These are phyloP conservation scores for Rhynchosporium agropyri DNA, from an alignment of 2,329 filamentous ascomycete species.

Conservation along the genomic window DNA sequence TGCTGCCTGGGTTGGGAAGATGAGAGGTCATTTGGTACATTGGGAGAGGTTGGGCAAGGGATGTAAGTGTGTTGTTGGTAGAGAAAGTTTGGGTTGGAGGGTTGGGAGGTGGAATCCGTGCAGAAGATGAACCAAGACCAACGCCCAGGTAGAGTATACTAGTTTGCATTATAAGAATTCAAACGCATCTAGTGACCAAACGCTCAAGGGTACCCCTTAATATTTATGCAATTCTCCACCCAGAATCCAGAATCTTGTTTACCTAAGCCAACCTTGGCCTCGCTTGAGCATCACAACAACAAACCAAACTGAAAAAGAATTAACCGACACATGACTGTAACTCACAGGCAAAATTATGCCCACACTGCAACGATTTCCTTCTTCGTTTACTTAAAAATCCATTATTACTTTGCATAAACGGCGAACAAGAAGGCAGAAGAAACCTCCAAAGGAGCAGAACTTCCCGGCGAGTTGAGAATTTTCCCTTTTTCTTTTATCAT, in stretches of 20 bases:
- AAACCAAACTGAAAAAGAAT: neutral
- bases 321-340: neutral
- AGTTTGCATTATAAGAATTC: neutral
- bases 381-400: no score
- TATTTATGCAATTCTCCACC: no score
- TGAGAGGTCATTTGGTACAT: slow-evolving; percentile 48
- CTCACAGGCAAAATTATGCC: no score
- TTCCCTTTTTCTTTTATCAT: neutral
- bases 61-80: slow-evolving; percentile 25
- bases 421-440: neutral
- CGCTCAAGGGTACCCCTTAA: no score
- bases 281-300: neutral
- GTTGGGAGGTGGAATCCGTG: neutral
- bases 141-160: neutral
- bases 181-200: neutral
- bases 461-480: neutral
- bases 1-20: slow-evolving; percentile 45
- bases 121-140: neutral
- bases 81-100: neutral
- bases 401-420: no score
- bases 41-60: slow-evolving; percentile 42
- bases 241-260: neutral
- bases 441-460: neutral
- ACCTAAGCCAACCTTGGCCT: neutral
- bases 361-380: neutral